Percentiles rank a stretch among this genome's conserved stretches.
phyloP scores from a whole-genome alignment of 768 basidiomycete genomes.

The Gymnopilus dilepis region DNA sequence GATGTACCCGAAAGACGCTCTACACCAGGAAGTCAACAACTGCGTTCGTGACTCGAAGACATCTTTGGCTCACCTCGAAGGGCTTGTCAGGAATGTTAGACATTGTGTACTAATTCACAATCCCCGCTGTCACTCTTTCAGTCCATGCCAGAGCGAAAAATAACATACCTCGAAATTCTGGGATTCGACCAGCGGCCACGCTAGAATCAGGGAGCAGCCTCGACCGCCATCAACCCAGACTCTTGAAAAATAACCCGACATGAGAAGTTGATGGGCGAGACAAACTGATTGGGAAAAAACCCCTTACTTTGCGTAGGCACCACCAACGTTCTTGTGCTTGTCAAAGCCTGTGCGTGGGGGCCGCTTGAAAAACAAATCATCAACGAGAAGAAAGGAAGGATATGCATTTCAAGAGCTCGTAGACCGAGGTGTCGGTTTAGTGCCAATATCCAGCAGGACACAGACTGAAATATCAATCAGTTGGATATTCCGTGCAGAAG shows the following conservation, averaged over 20 bases:
- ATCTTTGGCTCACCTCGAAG: slow-evolving; percentile 70
- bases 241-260: slow-evolving; percentile 39
- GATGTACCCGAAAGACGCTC: slow-evolving; percentile 88
- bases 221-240: slow-evolving; percentile 84
- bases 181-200: slow-evolving; percentile 84
- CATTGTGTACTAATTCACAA: slow-evolving; percentile 81
- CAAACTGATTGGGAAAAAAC: neutral
- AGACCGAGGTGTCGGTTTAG: slow-evolving; percentile 92
- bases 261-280: slow-evolving; percentile 9
- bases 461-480: slow-evolving; percentile 58
- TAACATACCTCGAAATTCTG: slow-evolving; percentile 86
- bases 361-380: slow-evolving; percentile 19
- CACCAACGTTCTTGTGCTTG: slow-evolving; percentile 84
- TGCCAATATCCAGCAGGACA: slow-evolving; percentile 92
- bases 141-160: neutral
- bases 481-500: slow-evolving; percentile 6
- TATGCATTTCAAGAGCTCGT: slow-evolving; percentile 93
- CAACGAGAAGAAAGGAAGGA: neutral
- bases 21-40: slow-evolving; percentile 21
- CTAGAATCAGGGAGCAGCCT: slow-evolving; percentile 72
- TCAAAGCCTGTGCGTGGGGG: slow-evolving; percentile 69
- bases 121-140: neutral
- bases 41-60: neutral
- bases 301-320: slow-evolving; percentile 91
- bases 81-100: slow-evolving; percentile 97